Base-by-base conservation (phyloP, 768 basidiomycete genomes). In the Leccinum disarticulatum region DNA sequence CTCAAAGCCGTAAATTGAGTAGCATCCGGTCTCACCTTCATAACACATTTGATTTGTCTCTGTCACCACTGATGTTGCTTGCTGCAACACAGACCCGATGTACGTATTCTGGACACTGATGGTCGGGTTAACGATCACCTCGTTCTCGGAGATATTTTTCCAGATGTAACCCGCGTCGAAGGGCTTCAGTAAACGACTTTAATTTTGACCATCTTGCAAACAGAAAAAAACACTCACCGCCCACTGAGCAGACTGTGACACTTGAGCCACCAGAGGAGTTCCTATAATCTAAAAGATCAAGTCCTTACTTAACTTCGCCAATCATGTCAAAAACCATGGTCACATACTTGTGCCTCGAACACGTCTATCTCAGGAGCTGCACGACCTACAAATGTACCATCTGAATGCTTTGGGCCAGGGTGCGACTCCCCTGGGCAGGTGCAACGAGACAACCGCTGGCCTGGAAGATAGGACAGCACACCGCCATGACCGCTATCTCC, bases 321-420 rank as follows among this genome's bases (percentile, higher is more conserved):
- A 6, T 14, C 62, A 63, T 56, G 67, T 57, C 49, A 65, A 28
- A 51, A 33, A 17, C 70, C 25, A 65, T 38, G 22, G 54, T 58
- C 38, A 57, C 66, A 33, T 53, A 75, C 72, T 74, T 90, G 86
- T 7, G 93, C 93, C 75, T 95, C 95, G 59, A 96, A 87, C 50
- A 96, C 71, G 72, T 96, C 95, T 54, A 95, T 95, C 72, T 96
- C 93, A 2, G 94, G 94, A 5, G 94, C 91, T 3, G 88, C 74
- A 22, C 95, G 79, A 1, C 93, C 95, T 2, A 90, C 86, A 71
- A 85, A 93, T 0, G 84, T 80, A 2, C 91, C 90, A 69, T 93
- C 89, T 0, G 80, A 58, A 55, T 87, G 84, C 47, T 81, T 79
- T 3, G 93, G 93, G 3, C 93, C 93, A 36, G 93, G 93, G 72